Base-by-base conservation (phyloP, 2,329 filamentous ascomycete species). In the Sporothrix brasiliensis region DNA sequence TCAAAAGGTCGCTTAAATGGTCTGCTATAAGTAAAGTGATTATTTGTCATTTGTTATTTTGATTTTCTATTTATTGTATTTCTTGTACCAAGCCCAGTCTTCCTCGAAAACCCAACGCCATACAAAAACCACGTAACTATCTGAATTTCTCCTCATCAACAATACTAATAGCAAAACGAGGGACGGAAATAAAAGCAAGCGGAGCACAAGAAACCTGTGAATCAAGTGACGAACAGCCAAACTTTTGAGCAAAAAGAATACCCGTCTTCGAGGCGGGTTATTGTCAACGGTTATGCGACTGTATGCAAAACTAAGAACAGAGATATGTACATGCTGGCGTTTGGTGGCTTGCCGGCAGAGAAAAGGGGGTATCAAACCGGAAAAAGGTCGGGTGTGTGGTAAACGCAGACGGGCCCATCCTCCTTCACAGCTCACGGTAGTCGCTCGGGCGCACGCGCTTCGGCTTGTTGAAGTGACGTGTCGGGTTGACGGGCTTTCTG, bases 401-500 rank as follows among this genome's bases (percentile, higher is more conserved):
- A 16, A 16, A 14, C n/a, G n/a, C 13, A 10, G 52, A 30, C 3
- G 16, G 39, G 21, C 11, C 39, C 13, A 4, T 14, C 4, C 30
- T 10, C 34, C 21, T 44, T 82, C 77, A 94, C 65, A 97, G 84
- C 82, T 97, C 92, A 74, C 92, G 87, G 79, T 95, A 98, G 81
- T 99, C 95, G 78, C 92, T 95, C 13, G 94, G 94, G 69, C 95
- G 87, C 69, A 92, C 88, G 75, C 92, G 86, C 74, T 91, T 88
- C 76, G 93, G 90, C 76, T 91, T 88, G 77, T 93, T 92, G 79
- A 94, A 91, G 78, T 95, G 92, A 67, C 95, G 88, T 78, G 97
- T 92, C 2, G 94, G 94, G 78, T 99, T 99, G 73, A 98, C 92
- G 0, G 95, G 95, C 79, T 97, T 94, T 71, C 95, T 88, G 79